Base-by-base conservation (phyloP, 768 basidiomycete species). In the Amyloporia xantha region DNA sequence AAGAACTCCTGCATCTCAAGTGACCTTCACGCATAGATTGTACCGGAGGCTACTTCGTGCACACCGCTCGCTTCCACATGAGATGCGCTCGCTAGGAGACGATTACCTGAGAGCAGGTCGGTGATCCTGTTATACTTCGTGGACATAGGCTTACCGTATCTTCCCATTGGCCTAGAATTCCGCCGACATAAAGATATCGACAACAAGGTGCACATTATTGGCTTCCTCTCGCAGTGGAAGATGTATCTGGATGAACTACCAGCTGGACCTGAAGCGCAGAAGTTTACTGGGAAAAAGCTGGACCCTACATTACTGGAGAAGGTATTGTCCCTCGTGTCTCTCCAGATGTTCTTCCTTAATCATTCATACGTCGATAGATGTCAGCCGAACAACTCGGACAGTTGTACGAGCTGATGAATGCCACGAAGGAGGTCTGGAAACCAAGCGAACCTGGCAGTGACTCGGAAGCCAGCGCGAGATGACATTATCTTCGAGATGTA, bases 201-300 rank as follows among this genome's bases (percentile, higher is more conserved):
- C 19, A 97, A 98, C 66, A 89, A 92, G 2, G 74, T 84, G 6
- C 82, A 97, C 63, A 81, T 97, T 53, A 95, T 98, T 63, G 93
- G 91, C 2, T 99, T 99, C 62, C 73, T 98, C 7, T 85, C 86
- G 2, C 90, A 97, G 60, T 99, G 95, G 95, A 96, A 95, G 66
- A 64, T 78, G 50, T 98, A 99, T 66, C 74, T 97, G 48, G 91
- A 95, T 57, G 67, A 78, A 51, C 63, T 86, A 27, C 82, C 81
- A 11, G 66, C 59, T 23, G 76, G 72, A 12, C 61, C 68, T 4
- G 71, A 76, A 28, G 68, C 62, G 2, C 62, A 68, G 46, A 60
- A 57, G 27, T 91, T 86, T 58, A 59, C 59, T 25, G 86, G 86
- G 26, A 83, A 78, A 64, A 84, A 68, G 51, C 67, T 93, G 30